Conservation (phyloP, 78 protist genomes). For the Dictyostelium citrinum region DNA sequence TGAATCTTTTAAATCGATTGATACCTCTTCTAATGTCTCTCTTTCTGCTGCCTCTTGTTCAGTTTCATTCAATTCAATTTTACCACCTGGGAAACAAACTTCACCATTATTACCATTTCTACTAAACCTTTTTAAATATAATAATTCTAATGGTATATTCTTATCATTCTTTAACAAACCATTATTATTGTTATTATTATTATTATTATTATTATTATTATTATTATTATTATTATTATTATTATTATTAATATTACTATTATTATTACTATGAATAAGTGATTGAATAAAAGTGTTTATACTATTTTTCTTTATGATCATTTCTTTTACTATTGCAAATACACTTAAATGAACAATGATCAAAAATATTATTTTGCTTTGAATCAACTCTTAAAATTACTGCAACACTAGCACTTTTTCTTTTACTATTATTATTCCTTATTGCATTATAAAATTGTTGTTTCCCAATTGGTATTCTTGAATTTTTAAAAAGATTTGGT, state of each 20-base stretch:
- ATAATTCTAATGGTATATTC: neutral
- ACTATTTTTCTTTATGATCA: constrained; percentile 9
- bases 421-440: neutral
- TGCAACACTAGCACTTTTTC: constrained; percentile 1
- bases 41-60: constrained; percentile 48
- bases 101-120: constrained; percentile 17
- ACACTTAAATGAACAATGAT: neutral
- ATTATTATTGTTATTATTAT: neutral
- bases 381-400: constrained; percentile 8
- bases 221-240: neutral
- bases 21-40: constrained; percentile 39
- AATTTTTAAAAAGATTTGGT: neutral
- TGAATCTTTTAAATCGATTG: neutral
- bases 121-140: neutral
- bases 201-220: neutral
- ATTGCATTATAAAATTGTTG: neutral
- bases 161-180: too few relatives aligned
- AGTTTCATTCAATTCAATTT: neutral
- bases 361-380: neutral
- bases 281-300: constrained; percentile 13
- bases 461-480: neutral
- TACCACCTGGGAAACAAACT: constrained; percentile 58
- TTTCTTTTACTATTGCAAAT: neutral
- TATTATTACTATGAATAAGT: neutral
- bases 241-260: neutral